Percentiles rank a stretch among this genome's conserved stretches.
Conservation (phyloP, 495 filamentous ascomycete genomes). For the Sporormia fimetaria region DNA sequence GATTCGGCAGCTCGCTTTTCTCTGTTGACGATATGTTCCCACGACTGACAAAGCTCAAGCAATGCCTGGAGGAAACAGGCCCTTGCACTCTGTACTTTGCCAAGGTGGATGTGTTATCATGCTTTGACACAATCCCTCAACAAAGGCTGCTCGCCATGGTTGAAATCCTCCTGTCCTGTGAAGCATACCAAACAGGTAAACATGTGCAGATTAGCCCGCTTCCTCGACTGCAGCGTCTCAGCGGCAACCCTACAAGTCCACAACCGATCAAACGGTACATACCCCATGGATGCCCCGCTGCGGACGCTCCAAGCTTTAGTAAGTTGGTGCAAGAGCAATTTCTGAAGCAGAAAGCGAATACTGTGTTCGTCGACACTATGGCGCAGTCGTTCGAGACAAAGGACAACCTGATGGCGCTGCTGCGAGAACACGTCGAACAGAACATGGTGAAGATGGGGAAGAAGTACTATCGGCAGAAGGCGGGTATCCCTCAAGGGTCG, state of each 20-base stretch:
- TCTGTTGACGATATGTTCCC: constrained; percentile 72
- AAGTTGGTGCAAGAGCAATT: constrained; percentile 42
- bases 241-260: constrained; percentile 14
- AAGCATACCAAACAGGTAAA: constrained; percentile 59
- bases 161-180: constrained; percentile 48
- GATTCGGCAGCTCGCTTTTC: constrained; percentile 64
- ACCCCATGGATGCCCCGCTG: constrained; percentile 43
- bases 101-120: constrained; percentile 83
- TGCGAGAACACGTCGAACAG: constrained; percentile 63
- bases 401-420: constrained; percentile 52
- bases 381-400: constrained; percentile 41
- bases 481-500: constrained; percentile 88
- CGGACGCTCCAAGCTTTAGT: constrained; percentile 43
- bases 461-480: constrained; percentile 76
- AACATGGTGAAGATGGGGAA: constrained; percentile 87
- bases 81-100: constrained; percentile 58
- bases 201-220: constrained; percentile 58
- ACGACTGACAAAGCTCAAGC: constrained; percentile 60
- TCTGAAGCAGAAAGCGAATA: constrained; percentile 43
- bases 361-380: constrained; percentile 62
- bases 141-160: constrained; percentile 55
- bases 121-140: constrained; percentile 94
- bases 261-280: constrained; percentile 46
- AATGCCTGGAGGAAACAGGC: constrained; percentile 28
- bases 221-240: constrained; percentile 22